Conservation (phyloP, 345 rosid species). For the Corchorus olitorius region DNA sequence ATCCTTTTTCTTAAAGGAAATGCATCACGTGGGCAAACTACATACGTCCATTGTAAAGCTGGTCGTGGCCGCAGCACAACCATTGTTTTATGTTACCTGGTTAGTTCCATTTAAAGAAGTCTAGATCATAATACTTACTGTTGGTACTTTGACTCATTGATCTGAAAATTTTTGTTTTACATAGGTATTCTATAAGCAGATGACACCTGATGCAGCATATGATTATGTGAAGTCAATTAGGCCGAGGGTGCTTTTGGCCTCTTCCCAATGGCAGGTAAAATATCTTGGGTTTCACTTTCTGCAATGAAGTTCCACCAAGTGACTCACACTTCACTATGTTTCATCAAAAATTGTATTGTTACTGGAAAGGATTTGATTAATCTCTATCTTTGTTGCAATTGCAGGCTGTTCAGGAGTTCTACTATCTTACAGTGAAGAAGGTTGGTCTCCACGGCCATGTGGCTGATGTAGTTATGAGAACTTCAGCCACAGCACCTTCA, state of each 20-base stretch:
- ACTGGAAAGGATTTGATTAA: neutral
- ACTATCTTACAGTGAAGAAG: conserved; percentile 49
- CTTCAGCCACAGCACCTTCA: conserved; percentile 23
- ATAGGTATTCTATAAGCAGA: conserved; percentile 77
- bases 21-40: conserved; percentile 52
- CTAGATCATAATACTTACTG: neutral
- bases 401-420: conserved; percentile 90
- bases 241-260: conserved; percentile 87
- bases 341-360: neutral
- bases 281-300: neutral
- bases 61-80: conserved; percentile 99
- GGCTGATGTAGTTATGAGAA: conserved; percentile 32
- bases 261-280: conserved; percentile 88
- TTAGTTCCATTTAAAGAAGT: conserved; percentile 30
- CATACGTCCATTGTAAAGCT: conserved; percentile 98
- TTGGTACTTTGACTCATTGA: conserved; percentile 10
- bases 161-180: neutral
- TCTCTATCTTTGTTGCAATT: conserved; percentile 11
- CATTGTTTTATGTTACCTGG: conserved; percentile 88
- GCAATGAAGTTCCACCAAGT: neutral
- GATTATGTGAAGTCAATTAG: conserved; percentile 74
- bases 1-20: conserved; percentile 49
- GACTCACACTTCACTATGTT: neutral
- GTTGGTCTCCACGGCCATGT: conserved; percentile 24
- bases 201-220: conserved; percentile 89